Evolutionary conservation across 768 basidiomycete species (phyloP), one percentile per base, ranked within the genome.

Genomic region (Wakefieldia striispora): DNA sequence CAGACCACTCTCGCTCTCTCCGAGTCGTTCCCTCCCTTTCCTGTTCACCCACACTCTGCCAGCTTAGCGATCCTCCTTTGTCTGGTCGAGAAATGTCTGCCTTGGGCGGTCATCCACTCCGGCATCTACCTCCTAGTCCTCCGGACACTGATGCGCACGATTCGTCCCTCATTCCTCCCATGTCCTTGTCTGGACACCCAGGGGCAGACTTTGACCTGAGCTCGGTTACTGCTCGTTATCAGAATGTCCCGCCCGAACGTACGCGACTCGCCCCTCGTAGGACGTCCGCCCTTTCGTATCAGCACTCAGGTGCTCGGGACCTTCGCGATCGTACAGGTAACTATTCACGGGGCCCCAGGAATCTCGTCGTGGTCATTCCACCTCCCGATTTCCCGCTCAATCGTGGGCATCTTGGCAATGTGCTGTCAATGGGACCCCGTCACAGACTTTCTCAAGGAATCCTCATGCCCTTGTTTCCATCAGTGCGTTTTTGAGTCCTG

Each of bases 381-480:
- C 84, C 88, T 23, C 47, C 72, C 12, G 73, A 79, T 26, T 72
- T 90, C 44, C 66, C 75, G 1, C 75, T 80, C 35, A 79, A 84
- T 54, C 81, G 82, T 61, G 78, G 81, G 1, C 76, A 75, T 14
- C 71, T 83, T 16, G 81, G 83, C 0, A 75, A 80, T 45, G 80
- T 81, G 0, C 60, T 85, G 19, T 77, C 80, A 10, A 73, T 71
- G 17, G 84, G 84, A 0, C 83, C 85, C 21, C 68, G 73, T 20
- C 73, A 81, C 46, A 78, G 88, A 20, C 66, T 88, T 39, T 73
- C 81, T 27, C 82, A 85, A 55, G 88, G 88, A 16, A 72, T 86
- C 19, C 66, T 90, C 19, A 83, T 91, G 81, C 86, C 88, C 9
- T 72, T 91, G 29, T 81, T 83, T 58, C 81, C 88, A 29, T 86